These are phyloP conservation scores for Dimargaris cristalligena DNA, from an alignment of 192 early-diverging fungal species.

Conservation along the genomic window DNA sequence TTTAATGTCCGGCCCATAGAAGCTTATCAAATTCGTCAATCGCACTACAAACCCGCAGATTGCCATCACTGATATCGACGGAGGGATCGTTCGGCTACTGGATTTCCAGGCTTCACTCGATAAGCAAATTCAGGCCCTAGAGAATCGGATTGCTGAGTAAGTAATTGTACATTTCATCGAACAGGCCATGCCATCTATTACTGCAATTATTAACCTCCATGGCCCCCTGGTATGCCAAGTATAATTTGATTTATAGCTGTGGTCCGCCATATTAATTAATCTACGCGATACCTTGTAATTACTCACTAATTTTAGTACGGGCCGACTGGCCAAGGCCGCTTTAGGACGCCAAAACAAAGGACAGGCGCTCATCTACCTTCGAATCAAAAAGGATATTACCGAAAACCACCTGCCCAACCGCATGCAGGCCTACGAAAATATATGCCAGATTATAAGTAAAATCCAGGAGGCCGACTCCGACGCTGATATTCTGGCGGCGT, in stretches of 20 bases:
- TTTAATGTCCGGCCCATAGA: background rate
- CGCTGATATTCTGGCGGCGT: background rate
- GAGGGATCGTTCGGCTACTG: background rate
- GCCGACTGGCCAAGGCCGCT: background rate
- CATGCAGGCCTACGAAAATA: background rate
- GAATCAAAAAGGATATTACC: background rate
- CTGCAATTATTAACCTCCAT: too few species aligned
- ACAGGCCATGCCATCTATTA: too few species aligned
- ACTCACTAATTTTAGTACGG: too few species aligned
- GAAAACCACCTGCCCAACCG: background rate
- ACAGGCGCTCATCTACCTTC: slow-evolving; percentile 1
- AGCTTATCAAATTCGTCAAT: background rate
- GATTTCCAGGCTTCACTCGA: background rate
- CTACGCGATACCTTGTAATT: too few species aligned
- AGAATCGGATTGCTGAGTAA: background rate
- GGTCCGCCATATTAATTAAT: too few species aligned
- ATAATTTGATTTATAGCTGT: too few species aligned
- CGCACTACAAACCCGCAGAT: background rate
- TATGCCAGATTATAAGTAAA: background rate
- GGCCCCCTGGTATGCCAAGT: too few species aligned
- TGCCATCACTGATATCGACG: background rate
- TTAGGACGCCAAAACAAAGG: background rate
- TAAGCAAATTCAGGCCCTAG: background rate
- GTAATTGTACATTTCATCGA: too few species aligned
- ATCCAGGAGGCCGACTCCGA: background rate